Evolutionary conservation across 306 rosid genomes (phyloP), one percentile per base, ranked within the genome.

Genomic region (Erythrophleum fordii): DNA sequence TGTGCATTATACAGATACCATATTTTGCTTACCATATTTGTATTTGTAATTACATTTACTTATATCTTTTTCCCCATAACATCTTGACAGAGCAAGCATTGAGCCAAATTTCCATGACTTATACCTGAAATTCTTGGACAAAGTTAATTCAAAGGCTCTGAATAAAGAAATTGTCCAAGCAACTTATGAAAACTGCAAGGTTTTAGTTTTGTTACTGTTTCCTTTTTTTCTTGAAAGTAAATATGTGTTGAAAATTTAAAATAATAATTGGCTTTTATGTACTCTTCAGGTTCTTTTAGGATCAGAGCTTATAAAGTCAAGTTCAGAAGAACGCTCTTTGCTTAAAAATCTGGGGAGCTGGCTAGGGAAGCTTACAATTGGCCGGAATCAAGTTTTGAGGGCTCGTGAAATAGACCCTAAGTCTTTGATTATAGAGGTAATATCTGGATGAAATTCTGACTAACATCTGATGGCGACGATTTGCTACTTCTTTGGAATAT

Each of bases 361-460:
- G 99, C 92, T 96, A 18, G 99, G 99, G n/a, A 96, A 92, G 85
- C 84, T 96, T 77, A 96, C 99, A 58, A 96, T 96, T 53, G 99
- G 99, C 31, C 87, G 97, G 85, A 93, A 96, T 84, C 99, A 91
- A 82, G 99, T 96, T 73, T 82, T 96, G 86, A 85, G 94, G 83
- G 99, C 97, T 74, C 98, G 98, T 53, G 99, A 93, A 85, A 96
- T 96, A 55, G 97, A 96, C 84, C 99, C 99, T 2, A 96, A 96
- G 77, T 92, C 99, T 78, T 89, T 96, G 92, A 93, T 96, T 81
- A 91, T 93, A 62, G 99, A 96, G 97, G 99, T 93, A 77, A 67
- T 62, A 60, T 29, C 69, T 76, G 16, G 58, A 51, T 23, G 55
- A 44, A 55, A 39, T 70, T 25, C 75, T 55, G 67, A 31, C 73